These are phyloP conservation scores for Penicillium vulpinum DNA, from an alignment of 2,329 filamentous ascomycete genomes.

Conservation along the genomic window DNA sequence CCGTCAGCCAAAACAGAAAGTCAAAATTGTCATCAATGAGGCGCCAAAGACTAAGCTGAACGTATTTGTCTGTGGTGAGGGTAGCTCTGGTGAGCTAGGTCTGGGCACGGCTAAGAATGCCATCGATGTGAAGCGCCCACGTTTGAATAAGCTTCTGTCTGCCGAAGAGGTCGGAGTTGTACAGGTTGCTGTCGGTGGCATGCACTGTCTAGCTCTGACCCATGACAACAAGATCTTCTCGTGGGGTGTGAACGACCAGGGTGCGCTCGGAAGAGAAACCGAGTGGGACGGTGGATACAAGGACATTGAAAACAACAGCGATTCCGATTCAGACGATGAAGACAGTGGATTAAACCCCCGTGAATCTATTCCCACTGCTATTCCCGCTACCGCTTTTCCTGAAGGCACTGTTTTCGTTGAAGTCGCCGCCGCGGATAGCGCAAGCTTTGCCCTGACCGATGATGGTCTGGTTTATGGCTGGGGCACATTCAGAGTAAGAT, in stretches of 20 bases:
- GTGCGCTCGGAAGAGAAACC: conserved; percentile 74
- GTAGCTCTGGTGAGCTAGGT: conserved; percentile 77
- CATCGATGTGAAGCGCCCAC: conserved; percentile 73
- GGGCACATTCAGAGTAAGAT: conserved; percentile 60
- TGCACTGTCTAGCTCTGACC: conserved; percentile 77
- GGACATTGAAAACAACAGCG: conserved; percentile 49
- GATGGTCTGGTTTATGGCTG: conserved; percentile 62
- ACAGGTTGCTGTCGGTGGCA: conserved; percentile 74
- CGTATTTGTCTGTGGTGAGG: conserved; percentile 79
- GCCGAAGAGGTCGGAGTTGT: conserved; percentile 65
- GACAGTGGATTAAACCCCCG: conserved; percentile 58
- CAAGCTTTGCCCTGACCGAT: conserved; percentile 61
- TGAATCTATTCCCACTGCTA: conserved; percentile 56
- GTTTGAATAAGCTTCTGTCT: conserved; percentile 63
- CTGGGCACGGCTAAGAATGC: conserved; percentile 66
- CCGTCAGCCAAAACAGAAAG: conserved; percentile 33
- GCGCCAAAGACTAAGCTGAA: conserved; percentile 61
- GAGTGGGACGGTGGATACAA: conserved; percentile 64
- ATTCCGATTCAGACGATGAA: conserved; percentile 53
- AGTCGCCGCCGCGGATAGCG: conserved; percentile 60
- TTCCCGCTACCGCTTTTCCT: conserved; percentile 52
- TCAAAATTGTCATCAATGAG: conserved; percentile 59
- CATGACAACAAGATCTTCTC: conserved; percentile 78
- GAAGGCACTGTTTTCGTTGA: conserved; percentile 57
- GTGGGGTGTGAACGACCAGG: conserved; percentile 87